Evolutionary conservation across 768 basidiomycete genomes (phyloP).

Genomic region (Kwoniella mangroviensis): DNA sequence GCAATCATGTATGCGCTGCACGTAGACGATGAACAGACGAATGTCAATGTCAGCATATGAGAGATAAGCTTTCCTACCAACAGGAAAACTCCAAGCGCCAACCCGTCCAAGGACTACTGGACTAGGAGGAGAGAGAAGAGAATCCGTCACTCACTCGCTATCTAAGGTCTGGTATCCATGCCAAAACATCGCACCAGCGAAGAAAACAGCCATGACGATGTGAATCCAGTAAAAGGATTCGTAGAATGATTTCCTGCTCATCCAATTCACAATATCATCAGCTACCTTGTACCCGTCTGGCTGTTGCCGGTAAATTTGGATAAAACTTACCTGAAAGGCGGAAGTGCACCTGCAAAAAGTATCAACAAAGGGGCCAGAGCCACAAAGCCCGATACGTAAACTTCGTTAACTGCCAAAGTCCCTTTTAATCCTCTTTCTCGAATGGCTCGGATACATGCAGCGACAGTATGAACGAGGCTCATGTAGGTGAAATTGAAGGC

Average conservation of each 20-base stretch:
- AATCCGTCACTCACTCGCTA: conserved; percentile 6
- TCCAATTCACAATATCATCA: not conserved
- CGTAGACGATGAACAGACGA: not conserved
- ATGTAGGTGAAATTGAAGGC: conserved; percentile 50
- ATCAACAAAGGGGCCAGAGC: conserved; percentile 57
- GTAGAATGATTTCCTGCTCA: conserved; percentile 12
- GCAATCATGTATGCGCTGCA: conserved; percentile 46
- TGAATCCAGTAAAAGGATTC: conserved; percentile 13
- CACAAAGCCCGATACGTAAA: conserved; percentile 57
- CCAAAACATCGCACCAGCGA: conserved; percentile 57
- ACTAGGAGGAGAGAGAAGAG: no score
- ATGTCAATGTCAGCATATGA: not conserved
- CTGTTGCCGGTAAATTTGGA: no score
- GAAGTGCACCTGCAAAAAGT: conserved; percentile 8
- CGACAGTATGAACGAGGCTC: conserved; percentile 57
- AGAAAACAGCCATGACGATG: conserved; percentile 54
- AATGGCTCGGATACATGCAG: conserved; percentile 55
- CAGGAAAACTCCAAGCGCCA: no score
- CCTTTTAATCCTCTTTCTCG: conserved; percentile 45
- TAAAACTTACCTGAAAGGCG: conserved; percentile 12
- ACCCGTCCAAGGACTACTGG: no score
- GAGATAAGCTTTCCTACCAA: no score
- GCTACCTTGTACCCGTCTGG: no score
- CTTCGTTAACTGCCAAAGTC: conserved; percentile 37
- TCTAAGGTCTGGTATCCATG: conserved; percentile 39